Percentiles rank a stretch among this genome's conserved stretches.
phyloP scores from a whole-genome alignment of 2,329 filamentous ascomycete species.

The Nemania serpens region DNA sequence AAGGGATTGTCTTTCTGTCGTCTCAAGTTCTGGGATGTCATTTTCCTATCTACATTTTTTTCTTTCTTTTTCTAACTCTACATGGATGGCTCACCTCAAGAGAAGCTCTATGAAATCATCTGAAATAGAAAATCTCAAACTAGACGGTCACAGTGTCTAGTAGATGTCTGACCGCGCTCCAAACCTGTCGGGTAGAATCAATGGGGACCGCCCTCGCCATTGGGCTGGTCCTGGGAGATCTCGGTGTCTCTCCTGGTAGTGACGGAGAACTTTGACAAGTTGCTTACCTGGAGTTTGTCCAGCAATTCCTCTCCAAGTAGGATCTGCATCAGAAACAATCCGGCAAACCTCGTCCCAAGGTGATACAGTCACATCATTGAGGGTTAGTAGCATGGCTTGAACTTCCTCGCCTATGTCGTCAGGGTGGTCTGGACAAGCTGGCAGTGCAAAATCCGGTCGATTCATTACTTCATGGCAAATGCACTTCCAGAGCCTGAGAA shows the following conservation, averaged over 20 bases:
- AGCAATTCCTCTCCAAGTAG: background rate
- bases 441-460: background rate
- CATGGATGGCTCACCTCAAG: too few species aligned
- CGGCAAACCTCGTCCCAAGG: conserved; percentile 5
- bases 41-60: too few species aligned
- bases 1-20: too few species aligned
- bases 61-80: too few species aligned
- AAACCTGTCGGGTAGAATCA: conserved; percentile 4
- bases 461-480: background rate
- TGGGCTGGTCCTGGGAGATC: conserved; percentile 10
- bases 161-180: background rate
- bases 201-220: background rate
- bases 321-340: background rate
- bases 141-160: too few species aligned
- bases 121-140: too few species aligned
- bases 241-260: conserved; percentile 5
- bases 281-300: background rate
- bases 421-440: background rate
- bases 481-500: background rate
- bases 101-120: too few species aligned
- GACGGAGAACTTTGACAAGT: background rate
- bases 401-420: background rate
- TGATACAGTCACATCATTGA: background rate
- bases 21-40: too few species aligned
- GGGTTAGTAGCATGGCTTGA: background rate